Percentiles rank a stretch among this genome's conserved stretches.
phyloP scores from a whole-genome alignment of 441 rosid genomes.

The Erodium chrysanthum region DNA sequence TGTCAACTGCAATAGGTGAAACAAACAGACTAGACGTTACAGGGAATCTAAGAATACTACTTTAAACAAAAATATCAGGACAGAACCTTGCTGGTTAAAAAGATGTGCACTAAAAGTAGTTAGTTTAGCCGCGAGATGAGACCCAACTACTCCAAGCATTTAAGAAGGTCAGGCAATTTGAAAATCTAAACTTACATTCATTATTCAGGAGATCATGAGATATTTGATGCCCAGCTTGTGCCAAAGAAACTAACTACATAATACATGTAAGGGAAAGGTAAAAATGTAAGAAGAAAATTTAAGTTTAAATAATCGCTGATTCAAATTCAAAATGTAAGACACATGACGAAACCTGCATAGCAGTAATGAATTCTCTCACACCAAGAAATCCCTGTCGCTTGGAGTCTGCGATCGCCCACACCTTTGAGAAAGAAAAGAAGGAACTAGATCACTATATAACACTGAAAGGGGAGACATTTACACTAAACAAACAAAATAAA shows the following conservation, averaged over 20 bases:
- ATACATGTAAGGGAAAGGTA: slow-evolving; percentile 9
- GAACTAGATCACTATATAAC: slow-evolving; percentile 4
- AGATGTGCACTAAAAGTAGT: not conserved
- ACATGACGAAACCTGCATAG: slow-evolving; percentile 60
- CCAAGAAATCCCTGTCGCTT: slow-evolving; percentile 79
- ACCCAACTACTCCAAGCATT: slow-evolving; percentile 3
- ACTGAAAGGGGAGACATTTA: not conserved
- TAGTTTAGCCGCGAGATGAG: not conserved
- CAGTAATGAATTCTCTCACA: slow-evolving; percentile 54
- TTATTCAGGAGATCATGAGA: slow-evolving; percentile 43
- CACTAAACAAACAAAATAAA: not conserved
- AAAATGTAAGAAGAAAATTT: slow-evolving; percentile 1
- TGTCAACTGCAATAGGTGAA: slow-evolving; percentile 42
- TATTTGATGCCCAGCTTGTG: slow-evolving; percentile 64
- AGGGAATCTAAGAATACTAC: not conserved
- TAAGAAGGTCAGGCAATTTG: not conserved
- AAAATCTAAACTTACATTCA: slow-evolving; percentile 29
- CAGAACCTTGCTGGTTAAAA: not conserved
- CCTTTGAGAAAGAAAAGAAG: slow-evolving; percentile 29
- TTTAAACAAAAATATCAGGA: not conserved
- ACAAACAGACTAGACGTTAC: slow-evolving; percentile 12
- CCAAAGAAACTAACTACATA: slow-evolving; percentile 61
- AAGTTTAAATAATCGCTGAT: slow-evolving; percentile 12
- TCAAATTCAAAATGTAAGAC: not conserved
- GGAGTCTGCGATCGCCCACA: slow-evolving; percentile 88